Percentiles rank a stretch among this genome's conserved stretches.
Evolutionary conservation across 495 filamentous ascomycete species (phyloP).

Genomic region (Penicillium steckii): DNA sequence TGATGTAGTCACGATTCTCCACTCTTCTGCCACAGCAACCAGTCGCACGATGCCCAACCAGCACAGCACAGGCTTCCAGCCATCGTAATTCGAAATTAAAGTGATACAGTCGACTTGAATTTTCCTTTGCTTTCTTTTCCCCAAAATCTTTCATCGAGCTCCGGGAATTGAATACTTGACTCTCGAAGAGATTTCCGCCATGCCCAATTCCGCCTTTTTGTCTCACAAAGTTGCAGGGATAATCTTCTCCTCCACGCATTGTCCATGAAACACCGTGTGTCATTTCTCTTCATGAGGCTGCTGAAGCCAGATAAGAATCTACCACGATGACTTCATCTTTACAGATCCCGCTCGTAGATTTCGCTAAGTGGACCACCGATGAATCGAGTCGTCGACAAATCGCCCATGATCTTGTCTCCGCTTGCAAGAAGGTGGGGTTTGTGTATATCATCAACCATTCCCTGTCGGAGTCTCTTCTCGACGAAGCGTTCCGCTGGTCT

Average conservation of each 20-base stretch:
- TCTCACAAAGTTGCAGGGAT: no score
- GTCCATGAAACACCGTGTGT: neutral
- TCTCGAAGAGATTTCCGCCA: no score
- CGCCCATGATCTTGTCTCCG: slow-evolving; percentile 48
- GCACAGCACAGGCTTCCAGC: slow-evolving; percentile 3
- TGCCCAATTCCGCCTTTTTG: no score
- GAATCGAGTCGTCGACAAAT: slow-evolving; percentile 35
- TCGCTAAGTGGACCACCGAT: slow-evolving; percentile 40
- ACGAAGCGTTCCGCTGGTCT: slow-evolving; percentile 55
- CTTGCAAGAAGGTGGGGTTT: slow-evolving; percentile 58
- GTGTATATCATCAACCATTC: slow-evolving; percentile 59
- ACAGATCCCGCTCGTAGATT: slow-evolving; percentile 55
- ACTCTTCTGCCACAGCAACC: slow-evolving; percentile 43
- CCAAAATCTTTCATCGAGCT: no score
- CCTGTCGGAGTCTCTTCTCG: slow-evolving; percentile 41
- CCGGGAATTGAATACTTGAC: no score
- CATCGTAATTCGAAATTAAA: neutral
- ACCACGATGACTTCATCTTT: neutral
- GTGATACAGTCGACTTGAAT: neutral
- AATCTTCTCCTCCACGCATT: no score
- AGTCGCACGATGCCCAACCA: slow-evolving; percentile 26
- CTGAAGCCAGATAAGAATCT: neutral
- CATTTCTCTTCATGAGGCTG: neutral
- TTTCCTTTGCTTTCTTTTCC: no score
- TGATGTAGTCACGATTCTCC: slow-evolving; percentile 26